These are phyloP conservation scores for Hippophae tibetana DNA, from an alignment of 306 rosid species.

Conservation along the genomic window DNA sequence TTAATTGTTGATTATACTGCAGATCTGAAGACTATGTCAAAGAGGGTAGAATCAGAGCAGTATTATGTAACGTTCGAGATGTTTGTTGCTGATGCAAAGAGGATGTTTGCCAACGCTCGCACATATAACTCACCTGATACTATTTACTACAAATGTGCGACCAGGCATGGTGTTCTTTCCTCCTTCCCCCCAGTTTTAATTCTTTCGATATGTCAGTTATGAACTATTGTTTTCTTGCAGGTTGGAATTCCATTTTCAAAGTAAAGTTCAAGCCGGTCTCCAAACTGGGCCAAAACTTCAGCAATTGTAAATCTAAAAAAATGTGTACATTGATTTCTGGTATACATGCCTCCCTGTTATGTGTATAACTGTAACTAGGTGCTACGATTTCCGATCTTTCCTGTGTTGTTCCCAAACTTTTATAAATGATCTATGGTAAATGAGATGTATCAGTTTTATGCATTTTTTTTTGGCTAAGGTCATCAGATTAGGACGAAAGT, in stretches of 20 bases:
- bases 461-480: no score
- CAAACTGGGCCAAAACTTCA: slow-evolving; percentile 62
- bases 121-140: slow-evolving; percentile 92
- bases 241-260: slow-evolving; percentile 64
- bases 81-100: slow-evolving; percentile 82
- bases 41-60: slow-evolving; percentile 93
- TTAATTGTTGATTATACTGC: slow-evolving; percentile 7
- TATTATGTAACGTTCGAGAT: slow-evolving; percentile 90
- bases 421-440: no score
- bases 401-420: no score
- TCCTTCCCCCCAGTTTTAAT: background rate
- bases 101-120: slow-evolving; percentile 87
- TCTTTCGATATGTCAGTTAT: background rate
- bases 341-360: no score
- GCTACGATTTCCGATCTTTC: no score
- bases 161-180: slow-evolving; percentile 36
- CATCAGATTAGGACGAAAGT: no score
- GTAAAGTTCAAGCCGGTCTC: slow-evolving; percentile 62
- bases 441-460: no score
- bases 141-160: slow-evolving; percentile 77
- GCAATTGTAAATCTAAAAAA: slow-evolving; percentile 12
- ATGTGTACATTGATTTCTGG: no score
- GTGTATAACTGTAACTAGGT: no score
- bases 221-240: slow-evolving; percentile 27
- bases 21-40: slow-evolving; percentile 90